These are phyloP conservation scores for Ceratocystiopsis sp. DNA, from an alignment of 2,329 filamentous ascomycete genomes.

Conservation along the genomic window DNA sequence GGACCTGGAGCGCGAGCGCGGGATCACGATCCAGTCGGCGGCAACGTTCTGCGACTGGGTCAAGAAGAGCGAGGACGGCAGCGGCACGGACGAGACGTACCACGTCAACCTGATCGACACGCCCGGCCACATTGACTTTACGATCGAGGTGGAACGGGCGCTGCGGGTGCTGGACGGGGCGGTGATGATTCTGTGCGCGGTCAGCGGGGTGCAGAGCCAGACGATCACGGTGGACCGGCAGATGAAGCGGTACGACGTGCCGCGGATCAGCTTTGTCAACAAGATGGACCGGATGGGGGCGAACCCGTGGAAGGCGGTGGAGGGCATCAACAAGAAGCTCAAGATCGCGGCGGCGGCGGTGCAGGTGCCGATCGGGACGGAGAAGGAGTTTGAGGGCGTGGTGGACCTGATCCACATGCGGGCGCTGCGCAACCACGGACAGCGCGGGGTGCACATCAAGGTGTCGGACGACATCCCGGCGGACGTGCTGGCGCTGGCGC, in stretches of 20 bases:
- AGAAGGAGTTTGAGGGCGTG: constrained; percentile 84
- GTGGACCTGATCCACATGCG: constrained; percentile 88
- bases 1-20: constrained; percentile 95
- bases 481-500: constrained; percentile 56
- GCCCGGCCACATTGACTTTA: constrained; percentile 96
- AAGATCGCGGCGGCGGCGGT: constrained; percentile 84
- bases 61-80: constrained; percentile 45
- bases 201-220: constrained; percentile 92
- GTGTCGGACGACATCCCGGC: constrained; percentile 67
- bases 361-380: constrained; percentile 83
- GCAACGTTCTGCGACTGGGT: constrained; percentile 96
- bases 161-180: constrained; percentile 89
- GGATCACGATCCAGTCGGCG: constrained; percentile 96
- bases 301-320: constrained; percentile 93
- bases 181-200: constrained; percentile 95
- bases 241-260: constrained; percentile 97
- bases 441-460: constrained; percentile 59
- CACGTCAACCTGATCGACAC: constrained; percentile 99
- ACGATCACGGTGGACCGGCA: constrained; percentile 96
- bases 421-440: constrained; percentile 80
- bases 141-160: constrained; percentile 93
- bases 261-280: constrained; percentile 90
- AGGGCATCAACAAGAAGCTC: constrained; percentile 94
- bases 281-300: constrained; percentile 99
- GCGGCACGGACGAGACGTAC: constrained; percentile 76